Evolutionary conservation across 2,329 filamentous ascomycete species (phyloP).

Genomic region (Fusarium pininemorale): DNA sequence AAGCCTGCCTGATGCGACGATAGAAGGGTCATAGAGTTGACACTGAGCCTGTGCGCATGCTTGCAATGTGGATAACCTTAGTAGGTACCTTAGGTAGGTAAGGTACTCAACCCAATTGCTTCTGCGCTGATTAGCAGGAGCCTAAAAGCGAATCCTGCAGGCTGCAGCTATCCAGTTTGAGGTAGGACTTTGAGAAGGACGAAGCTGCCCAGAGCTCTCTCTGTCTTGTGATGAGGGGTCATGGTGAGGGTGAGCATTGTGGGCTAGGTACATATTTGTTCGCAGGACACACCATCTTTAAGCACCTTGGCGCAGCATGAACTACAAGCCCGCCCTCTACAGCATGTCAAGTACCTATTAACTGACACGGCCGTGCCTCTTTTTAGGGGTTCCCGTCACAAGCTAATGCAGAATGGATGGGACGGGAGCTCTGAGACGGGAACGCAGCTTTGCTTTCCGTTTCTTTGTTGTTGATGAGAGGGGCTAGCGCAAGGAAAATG

Average conservation of each 20-base stretch:
- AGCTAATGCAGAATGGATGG: constrained; percentile 20
- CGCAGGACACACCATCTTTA: not conserved
- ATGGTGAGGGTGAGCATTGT: not conserved
- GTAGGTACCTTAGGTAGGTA: too few relatives aligned
- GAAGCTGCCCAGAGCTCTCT: constrained; percentile 10
- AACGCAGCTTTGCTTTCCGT: constrained; percentile 6
- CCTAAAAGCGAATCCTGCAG: not conserved
- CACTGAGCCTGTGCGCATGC: not conserved
- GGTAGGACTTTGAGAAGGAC: not conserved
- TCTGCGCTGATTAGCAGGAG: constrained; percentile 7
- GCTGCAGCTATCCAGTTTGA: constrained; percentile 12
- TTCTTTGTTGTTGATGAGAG: constrained; percentile 4
- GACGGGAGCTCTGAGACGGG: not conserved
- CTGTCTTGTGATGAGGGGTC: not conserved
- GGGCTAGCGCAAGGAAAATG: not conserved
- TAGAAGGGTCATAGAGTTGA: constrained; percentile 29
- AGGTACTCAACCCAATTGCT: not conserved
- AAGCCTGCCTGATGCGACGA: constrained; percentile 25
- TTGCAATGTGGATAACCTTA: constrained; percentile 16
- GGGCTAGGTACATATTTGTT: constrained; percentile 15
- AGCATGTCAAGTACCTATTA: not conserved
- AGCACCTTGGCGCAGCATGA: not conserved
- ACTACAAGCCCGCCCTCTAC: not conserved
- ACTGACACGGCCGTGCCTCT: not conserved
- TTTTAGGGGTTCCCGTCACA: not conserved